Percentiles rank a stretch among this genome's conserved stretches.
phyloP scores from a whole-genome alignment of 2,329 filamentous ascomycete genomes.

The Polytolypa hystricis region DNA sequence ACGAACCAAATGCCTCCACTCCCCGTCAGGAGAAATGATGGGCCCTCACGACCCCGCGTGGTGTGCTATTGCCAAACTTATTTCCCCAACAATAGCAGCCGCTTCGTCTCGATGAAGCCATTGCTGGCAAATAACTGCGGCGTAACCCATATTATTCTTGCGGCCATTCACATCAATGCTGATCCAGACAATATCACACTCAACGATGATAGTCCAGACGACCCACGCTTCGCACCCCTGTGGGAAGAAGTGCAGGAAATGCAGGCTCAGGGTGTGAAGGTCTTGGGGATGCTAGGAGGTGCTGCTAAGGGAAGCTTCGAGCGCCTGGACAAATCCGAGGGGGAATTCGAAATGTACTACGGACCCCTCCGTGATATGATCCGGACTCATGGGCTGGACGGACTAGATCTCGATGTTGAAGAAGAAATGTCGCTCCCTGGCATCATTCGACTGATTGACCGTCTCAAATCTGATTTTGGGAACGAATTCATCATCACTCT shows the following conservation, averaged over 20 bases:
- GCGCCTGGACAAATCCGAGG: conserved; percentile 45
- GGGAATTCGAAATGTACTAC: conserved; percentile 65
- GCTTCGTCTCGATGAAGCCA: conserved; percentile 51
- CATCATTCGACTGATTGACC: conserved; percentile 55
- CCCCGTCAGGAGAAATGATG: conserved; percentile 11
- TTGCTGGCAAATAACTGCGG: conserved; percentile 49
- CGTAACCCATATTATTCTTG: conserved; percentile 73
- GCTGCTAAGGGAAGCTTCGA: conserved; percentile 65
- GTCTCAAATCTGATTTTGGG: conserved; percentile 44
- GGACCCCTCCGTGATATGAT: conserved; percentile 56
- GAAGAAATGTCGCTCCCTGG: conserved; percentile 60
- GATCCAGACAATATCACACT: conserved; percentile 58
- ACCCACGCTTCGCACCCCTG: conserved; percentile 56
- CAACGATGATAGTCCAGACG: conserved; percentile 65
- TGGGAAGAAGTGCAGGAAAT: conserved; percentile 69
- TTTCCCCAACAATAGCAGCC: conserved; percentile 41
- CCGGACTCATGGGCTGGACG: conserved; percentile 50
- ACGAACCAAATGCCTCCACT: conserved; percentile 32
- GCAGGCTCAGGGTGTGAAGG: conserved; percentile 62
- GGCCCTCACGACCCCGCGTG: conserved; percentile 24
- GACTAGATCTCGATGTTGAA: conserved; percentile 70
- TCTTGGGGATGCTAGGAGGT: conserved; percentile 80
- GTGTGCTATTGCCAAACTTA: conserved; percentile 54
- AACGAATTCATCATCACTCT: conserved; percentile 63
- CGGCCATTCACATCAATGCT: conserved; percentile 72